Conservation (phyloP, 2,329 filamentous ascomycete genomes). For the Ophiostoma fasciatum region DNA sequence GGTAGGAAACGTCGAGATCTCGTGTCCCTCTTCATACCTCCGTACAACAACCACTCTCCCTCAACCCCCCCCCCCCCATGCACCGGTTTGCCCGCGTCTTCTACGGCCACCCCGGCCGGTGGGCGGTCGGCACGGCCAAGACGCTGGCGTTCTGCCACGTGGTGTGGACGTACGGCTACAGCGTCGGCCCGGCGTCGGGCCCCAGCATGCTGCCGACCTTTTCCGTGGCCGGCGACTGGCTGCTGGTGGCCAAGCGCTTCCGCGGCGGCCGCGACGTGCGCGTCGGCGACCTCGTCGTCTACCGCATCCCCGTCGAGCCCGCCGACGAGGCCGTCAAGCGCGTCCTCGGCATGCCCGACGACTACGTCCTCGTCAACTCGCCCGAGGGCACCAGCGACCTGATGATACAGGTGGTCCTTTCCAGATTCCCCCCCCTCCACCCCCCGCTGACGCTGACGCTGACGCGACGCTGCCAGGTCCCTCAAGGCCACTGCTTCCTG, state of each 20-base stretch:
- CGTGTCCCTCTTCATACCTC: too few species aligned
- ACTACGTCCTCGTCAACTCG: conserved; percentile 55
- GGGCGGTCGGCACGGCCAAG: conserved; percentile 31
- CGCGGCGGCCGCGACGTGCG: conserved; percentile 47
- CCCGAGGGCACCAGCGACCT: conserved; percentile 32
- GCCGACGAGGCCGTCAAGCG: conserved; percentile 58
- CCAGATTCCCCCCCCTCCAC: not conserved
- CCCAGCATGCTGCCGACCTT: conserved; percentile 88
- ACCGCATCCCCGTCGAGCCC: conserved; percentile 55
- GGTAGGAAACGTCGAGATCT: too few species aligned
- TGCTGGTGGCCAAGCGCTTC: conserved; percentile 53
- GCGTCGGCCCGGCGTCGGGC: conserved; percentile 46
- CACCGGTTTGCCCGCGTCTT: conserved; percentile 13
- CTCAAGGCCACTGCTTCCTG: conserved; percentile 82
- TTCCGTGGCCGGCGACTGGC: conserved; percentile 47
- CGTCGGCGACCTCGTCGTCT: conserved; percentile 77
- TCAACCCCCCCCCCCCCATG: conserved; percentile 13
- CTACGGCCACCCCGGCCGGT: conserved; percentile 25
- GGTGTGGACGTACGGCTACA: conserved; percentile 46
- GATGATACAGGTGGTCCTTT: conserved; percentile 48
- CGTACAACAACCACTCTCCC: too few species aligned
- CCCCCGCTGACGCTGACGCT: not conserved
- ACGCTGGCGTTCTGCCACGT: conserved; percentile 33
- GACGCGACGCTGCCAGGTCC: conserved; percentile 42
- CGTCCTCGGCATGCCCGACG: conserved; percentile 59